Evolutionary conservation across 306 rosid genomes (phyloP).

Genomic region (Hippophae rhamnoides): DNA sequence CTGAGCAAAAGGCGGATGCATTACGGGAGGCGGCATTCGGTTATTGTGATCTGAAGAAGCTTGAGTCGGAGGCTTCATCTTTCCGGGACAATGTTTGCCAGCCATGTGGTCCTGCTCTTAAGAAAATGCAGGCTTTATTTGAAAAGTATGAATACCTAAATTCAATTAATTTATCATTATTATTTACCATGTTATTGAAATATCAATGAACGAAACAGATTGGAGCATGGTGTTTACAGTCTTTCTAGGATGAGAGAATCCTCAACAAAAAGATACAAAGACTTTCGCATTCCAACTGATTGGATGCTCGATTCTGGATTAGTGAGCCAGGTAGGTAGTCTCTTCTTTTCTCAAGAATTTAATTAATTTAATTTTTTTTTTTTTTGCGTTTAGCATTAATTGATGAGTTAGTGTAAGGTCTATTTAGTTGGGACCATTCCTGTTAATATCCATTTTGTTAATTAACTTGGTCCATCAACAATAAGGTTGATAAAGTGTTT

Average conservation of each 20-base stretch:
- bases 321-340: constrained; percentile 62
- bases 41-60: constrained; percentile 82
- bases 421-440: too few species aligned
- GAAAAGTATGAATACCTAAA: constrained; percentile 44
- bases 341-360: background rate
- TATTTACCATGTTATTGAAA: too few species aligned
- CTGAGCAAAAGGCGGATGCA: constrained; percentile 92
- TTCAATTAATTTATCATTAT: background rate
- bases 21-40: constrained; percentile 96
- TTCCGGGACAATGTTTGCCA: constrained; percentile 78
- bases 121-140: constrained; percentile 85
- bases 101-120: constrained; percentile 71
- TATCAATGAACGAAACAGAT: constrained; percentile 33
- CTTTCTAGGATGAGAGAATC: constrained; percentile 87
- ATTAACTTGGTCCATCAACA: too few species aligned
- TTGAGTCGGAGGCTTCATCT: constrained; percentile 67
- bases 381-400: too few species aligned
- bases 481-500: too few species aligned
- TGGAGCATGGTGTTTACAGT: constrained; percentile 85
- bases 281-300: constrained; percentile 72
- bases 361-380: too few species aligned
- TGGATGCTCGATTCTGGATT: constrained; percentile 90
- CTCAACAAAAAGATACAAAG: constrained; percentile 67
- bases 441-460: too few species aligned
- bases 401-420: too few species aligned